Evolutionary conservation across 2,329 filamentous ascomycete species (phyloP).

Genomic region (Aureobasidium vineae): DNA sequence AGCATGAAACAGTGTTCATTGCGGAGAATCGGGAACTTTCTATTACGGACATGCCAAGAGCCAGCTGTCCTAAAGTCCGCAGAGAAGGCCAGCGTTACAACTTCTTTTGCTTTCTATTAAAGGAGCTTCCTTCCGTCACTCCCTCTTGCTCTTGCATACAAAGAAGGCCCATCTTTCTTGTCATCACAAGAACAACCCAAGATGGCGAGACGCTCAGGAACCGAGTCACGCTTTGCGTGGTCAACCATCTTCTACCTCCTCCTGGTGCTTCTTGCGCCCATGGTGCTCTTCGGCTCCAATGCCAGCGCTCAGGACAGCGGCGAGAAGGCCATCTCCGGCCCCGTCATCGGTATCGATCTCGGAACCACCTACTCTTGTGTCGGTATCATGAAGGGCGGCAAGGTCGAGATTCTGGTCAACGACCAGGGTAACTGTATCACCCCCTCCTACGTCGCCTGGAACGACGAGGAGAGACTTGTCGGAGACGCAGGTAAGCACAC

Average conservation of each 20-base stretch:
- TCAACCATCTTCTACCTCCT: slow-evolving; percentile 88
- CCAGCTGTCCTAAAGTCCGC: neutral
- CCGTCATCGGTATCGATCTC: slow-evolving; percentile 93
- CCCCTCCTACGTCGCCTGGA: slow-evolving; percentile 63
- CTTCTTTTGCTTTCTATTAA: slow-evolving; percentile 22
- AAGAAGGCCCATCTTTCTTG: slow-evolving; percentile 16
- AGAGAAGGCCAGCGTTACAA: neutral
- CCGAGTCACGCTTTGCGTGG: slow-evolving; percentile 52
- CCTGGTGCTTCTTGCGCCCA: slow-evolving; percentile 78
- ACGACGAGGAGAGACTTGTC: slow-evolving; percentile 93
- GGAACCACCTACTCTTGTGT: slow-evolving; percentile 87
- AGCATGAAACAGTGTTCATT: slow-evolving; percentile 9
- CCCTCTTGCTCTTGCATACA: slow-evolving; percentile 7
- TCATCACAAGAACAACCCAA: slow-evolving; percentile 16
- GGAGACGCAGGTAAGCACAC: slow-evolving; percentile 69
- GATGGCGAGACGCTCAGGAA: slow-evolving; percentile 29
- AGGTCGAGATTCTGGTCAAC: slow-evolving; percentile 94
- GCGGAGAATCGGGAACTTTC: slow-evolving; percentile 14
- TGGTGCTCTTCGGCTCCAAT: slow-evolving; percentile 71
- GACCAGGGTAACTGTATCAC: slow-evolving; percentile 97
- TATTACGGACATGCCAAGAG: neutral
- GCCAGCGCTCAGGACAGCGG: slow-evolving; percentile 67
- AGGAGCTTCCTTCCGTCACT: slow-evolving; percentile 6
- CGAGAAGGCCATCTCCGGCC: slow-evolving; percentile 69
- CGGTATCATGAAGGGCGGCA: slow-evolving; percentile 93